These are phyloP conservation scores for Euphorbia celastroides DNA, from an alignment of 441 rosid species.

Conservation along the genomic window DNA sequence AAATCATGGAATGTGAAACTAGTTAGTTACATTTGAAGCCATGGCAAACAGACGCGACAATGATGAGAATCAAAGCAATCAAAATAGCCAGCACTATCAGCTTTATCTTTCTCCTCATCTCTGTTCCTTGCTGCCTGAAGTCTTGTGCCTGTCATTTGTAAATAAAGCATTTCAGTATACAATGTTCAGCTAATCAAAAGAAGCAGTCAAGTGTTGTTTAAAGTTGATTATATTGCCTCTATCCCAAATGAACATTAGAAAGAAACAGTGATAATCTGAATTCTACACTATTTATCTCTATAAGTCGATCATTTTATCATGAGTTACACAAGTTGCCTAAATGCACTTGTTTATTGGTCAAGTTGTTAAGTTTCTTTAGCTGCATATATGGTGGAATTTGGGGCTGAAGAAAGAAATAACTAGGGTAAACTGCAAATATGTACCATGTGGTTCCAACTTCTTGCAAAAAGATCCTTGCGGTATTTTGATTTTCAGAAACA, in stretches of 20 bases:
- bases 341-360: not conserved
- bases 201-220: not conserved
- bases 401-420: not conserved
- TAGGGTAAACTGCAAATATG: too few relatives aligned
- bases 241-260: not conserved
- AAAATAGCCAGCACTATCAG: conserved; percentile 71
- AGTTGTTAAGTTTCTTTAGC: not conserved
- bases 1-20: conserved; percentile 6
- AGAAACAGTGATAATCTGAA: too few relatives aligned
- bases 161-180: not conserved
- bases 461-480: too few relatives aligned
- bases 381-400: not conserved
- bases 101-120: conserved; percentile 82
- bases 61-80: conserved; percentile 66
- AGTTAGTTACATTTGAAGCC: conserved; percentile 61
- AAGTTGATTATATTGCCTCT: not conserved
- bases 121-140: conserved; percentile 79
- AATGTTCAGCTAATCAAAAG: not conserved
- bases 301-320: not conserved
- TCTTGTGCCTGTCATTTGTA: conserved; percentile 71
- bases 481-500: too few relatives aligned
- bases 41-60: conserved; percentile 60
- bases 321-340: not conserved
- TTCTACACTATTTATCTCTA: not conserved
- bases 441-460: too few relatives aligned